Percentiles rank a stretch among this genome's conserved stretches.
Evolutionary conservation across 805 yeast genomes (phyloP).

Genomic region (Metschnikowia dekortorum): DNA sequence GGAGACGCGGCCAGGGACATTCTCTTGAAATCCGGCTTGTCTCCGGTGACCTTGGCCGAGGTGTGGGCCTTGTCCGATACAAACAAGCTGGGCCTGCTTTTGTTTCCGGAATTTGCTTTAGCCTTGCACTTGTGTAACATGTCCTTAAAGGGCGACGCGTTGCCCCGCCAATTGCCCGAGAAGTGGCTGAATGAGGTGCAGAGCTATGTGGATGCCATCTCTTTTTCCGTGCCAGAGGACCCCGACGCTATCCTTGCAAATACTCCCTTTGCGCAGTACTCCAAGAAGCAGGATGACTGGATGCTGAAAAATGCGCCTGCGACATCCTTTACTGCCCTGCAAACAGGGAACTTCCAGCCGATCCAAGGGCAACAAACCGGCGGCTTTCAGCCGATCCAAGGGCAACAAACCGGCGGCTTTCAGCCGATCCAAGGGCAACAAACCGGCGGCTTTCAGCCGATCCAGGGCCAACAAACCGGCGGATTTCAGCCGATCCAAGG

Average conservation of each 20-base stretch:
- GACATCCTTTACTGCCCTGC: constrained; percentile 37
- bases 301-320: constrained; percentile 7
- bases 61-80: constrained; percentile 94
- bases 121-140: constrained; percentile 83
- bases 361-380: constrained; percentile 4
- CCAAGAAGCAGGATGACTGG: constrained; percentile 21
- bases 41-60: constrained; percentile 70
- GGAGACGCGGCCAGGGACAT: constrained; percentile 78
- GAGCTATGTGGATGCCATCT: constrained; percentile 85
- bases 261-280: constrained; percentile 39
- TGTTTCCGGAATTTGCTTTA: constrained; percentile 92
- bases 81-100: constrained; percentile 73
- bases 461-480: not conserved
- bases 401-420: constrained; percentile 9
- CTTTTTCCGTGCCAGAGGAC: constrained; percentile 67
- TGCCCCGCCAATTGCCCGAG: constrained; percentile 70
- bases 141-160: constrained; percentile 69
- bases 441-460: not conserved
- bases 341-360: constrained; percentile 22
- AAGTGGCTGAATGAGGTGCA: constrained; percentile 78
- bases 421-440: constrained; percentile 13
- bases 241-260: constrained; percentile 36
- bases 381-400: constrained; percentile 15
- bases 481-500: constrained; percentile 6
- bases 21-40: constrained; percentile 71